phyloP scores from a whole-genome alignment of 2,329 filamentous ascomycete genomes.

The Simplicillium aogashimaense region DNA sequence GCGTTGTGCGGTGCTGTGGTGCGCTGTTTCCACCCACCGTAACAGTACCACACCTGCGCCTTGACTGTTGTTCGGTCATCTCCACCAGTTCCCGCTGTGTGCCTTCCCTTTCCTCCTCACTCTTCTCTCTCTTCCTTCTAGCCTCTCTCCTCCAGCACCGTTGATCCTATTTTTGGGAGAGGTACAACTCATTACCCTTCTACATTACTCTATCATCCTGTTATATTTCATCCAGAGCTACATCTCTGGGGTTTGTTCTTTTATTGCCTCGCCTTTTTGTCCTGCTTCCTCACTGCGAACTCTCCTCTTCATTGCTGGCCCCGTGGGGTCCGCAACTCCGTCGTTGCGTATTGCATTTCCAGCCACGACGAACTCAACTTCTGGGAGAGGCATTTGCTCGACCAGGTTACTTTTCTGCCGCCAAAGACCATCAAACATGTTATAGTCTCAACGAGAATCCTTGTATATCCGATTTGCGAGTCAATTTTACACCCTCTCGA shows the following conservation, averaged over 20 bases:
- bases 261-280: not conserved
- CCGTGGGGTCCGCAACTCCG: conserved; percentile 7
- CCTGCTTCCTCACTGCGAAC: not conserved
- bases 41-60: no score
- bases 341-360: conserved; percentile 2
- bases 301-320: conserved; percentile 5
- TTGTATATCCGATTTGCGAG: not conserved
- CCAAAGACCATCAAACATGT: no score
- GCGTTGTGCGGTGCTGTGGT: no score
- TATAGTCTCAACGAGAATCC: no score
- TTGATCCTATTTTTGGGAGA: no score
- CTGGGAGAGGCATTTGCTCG: no score
- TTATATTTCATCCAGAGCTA: no score
- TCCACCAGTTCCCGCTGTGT: not conserved
- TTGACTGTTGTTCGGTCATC: no score
- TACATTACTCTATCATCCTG: no score
- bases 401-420: no score
- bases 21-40: no score
- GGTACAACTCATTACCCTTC: not conserved
- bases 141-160: not conserved
- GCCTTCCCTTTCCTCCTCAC: not conserved
- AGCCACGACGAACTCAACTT: not conserved
- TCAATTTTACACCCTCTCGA: not conserved
- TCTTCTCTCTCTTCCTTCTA: not conserved
- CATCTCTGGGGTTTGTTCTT: no score